Percentiles rank a stretch among this genome's conserved stretches.
These are phyloP conservation scores for Diutina rugosa DNA, from an alignment of 1,139 yeast genomes.

Conservation along the genomic window DNA sequence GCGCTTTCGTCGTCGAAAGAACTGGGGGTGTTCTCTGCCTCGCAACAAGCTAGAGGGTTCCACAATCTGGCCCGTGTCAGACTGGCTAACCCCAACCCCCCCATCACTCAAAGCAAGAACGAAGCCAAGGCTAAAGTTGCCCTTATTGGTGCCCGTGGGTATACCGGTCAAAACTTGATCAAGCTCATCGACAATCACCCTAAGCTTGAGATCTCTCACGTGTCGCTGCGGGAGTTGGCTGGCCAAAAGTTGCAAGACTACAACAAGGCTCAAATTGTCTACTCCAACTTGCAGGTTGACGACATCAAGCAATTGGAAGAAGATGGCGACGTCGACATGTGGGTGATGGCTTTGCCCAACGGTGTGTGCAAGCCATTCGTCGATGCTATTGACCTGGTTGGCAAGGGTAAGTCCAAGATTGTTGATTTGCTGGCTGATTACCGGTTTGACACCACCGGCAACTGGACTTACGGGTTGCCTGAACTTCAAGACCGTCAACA, in stretches of 20 bases:
- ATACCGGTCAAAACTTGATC: conserved; percentile 89
- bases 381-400: conserved; percentile 70
- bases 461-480: conserved; percentile 93
- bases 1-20: conserved; percentile 27
- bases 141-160: conserved; percentile 96
- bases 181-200: conserved; percentile 81
- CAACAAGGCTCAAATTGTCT: conserved; percentile 64
- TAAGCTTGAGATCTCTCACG: conserved; percentile 75
- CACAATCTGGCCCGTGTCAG: conserved; percentile 10
- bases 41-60: conserved; percentile 28
- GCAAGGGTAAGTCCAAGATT: conserved; percentile 54
- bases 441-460: conserved; percentile 76
- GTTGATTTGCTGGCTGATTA: conserved; percentile 92
- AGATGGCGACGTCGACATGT: conserved; percentile 71
- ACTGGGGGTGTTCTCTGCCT: conserved; percentile 26
- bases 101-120: conserved; percentile 49
- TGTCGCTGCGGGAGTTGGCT: conserved; percentile 85
- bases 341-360: conserved; percentile 99
- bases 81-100: conserved; percentile 62
- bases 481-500: conserved; percentile 52
- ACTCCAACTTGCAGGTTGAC: conserved; percentile 78
- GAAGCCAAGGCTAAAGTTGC: conserved; percentile 61
- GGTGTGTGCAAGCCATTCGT: conserved; percentile 97
- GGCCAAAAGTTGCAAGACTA: conserved; percentile 85
- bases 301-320: conserved; percentile 73